phyloP scores from a whole-genome alignment of 2,329 filamentous ascomycete species.

The Neopestalotiopsis rosae region DNA sequence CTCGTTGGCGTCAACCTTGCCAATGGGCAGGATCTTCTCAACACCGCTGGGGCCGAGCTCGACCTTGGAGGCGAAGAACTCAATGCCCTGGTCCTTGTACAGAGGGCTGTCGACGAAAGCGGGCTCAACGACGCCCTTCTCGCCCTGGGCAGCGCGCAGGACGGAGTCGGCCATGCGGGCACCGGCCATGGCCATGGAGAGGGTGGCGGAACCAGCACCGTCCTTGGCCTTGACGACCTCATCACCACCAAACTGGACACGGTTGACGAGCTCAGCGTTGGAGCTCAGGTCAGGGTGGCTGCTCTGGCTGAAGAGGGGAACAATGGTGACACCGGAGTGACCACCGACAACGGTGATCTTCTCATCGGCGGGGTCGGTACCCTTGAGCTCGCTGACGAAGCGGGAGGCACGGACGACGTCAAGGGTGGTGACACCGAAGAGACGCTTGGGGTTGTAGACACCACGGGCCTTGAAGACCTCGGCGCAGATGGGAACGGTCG shows the following conservation, averaged over 20 bases:
- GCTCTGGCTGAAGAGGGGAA: conserved; percentile 95
- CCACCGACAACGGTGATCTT: conserved; percentile 95
- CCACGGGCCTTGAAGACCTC: conserved; percentile 95
- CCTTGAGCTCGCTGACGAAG: conserved; percentile 96
- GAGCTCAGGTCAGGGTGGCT: conserved; percentile 83
- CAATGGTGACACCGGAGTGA: conserved; percentile 98
- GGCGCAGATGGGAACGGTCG: conserved; percentile 94
- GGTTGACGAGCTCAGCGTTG: conserved; percentile 81
- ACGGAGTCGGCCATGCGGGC: conserved; percentile 85
- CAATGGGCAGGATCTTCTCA: conserved; percentile 88
- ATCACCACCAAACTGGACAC: conserved; percentile 98
- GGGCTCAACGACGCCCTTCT: conserved; percentile 95
- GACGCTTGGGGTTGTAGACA: conserved; percentile 98
- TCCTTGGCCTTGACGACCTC: conserved; percentile 99
- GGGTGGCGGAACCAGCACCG: conserved; percentile 93
- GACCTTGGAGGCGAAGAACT: conserved; percentile 95
- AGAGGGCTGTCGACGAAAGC: conserved; percentile 96
- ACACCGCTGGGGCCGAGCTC: conserved; percentile 97
- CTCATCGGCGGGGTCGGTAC: conserved; percentile 88
- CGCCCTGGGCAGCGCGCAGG: conserved; percentile 88
- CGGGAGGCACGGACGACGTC: conserved; percentile 97
- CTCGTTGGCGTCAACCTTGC: conserved; percentile 84
- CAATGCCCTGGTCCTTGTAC: conserved; percentile 97
- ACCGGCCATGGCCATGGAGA: conserved; percentile 98
- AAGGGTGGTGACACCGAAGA: conserved; percentile 99